A percentile compares a stretch with the other conserved stretches of the same genome.
phyloP scores from a whole-genome alignment of 768 basidiomycete species.

The Boletellus sp. region DNA sequence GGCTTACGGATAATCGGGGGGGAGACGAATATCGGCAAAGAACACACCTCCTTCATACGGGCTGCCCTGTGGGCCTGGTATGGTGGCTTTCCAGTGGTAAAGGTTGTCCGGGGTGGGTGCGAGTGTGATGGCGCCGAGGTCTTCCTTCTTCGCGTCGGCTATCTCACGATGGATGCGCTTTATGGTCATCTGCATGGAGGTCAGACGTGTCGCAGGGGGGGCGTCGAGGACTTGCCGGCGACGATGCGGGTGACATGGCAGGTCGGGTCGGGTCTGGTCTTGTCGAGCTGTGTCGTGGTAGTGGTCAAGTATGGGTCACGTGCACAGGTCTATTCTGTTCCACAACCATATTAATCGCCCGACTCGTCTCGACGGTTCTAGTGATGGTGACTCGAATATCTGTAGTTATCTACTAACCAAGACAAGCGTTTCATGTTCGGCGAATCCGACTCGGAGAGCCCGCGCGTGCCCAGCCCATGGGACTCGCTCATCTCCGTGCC shows the following conservation, averaged over 20 bases:
- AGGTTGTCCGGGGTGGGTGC: constrained; percentile 62
- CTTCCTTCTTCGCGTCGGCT: constrained; percentile 76
- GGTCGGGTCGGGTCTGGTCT: neutral
- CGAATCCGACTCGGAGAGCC: constrained; percentile 77
- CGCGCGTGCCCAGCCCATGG: constrained; percentile 80
- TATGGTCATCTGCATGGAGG: constrained; percentile 49
- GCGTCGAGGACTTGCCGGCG: constrained; percentile 14
- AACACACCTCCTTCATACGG: constrained; percentile 80
- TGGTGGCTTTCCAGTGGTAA: constrained; percentile 70
- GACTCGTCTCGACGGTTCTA: neutral
- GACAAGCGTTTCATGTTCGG: constrained; percentile 57
- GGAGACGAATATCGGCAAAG: constrained; percentile 59
- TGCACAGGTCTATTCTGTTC: too few relatives aligned
- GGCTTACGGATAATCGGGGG: constrained; percentile 71
- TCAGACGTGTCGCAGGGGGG: constrained; percentile 2
- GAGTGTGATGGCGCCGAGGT: constrained; percentile 69
- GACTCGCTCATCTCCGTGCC: constrained; percentile 64
- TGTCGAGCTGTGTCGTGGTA: neutral
- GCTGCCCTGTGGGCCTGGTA: constrained; percentile 81
- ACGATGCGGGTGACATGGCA: constrained; percentile 25
- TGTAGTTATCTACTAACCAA: constrained; percentile 13
- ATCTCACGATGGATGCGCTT: constrained; percentile 86
- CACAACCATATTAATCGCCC: too few relatives aligned
- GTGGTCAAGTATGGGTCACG: neutral
- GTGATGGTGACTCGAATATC: constrained; percentile 60